These are phyloP conservation scores for Microstegium vimineum DNA, from an alignment of 176 grass and related monocot genomes.

Conservation along the genomic window DNA sequence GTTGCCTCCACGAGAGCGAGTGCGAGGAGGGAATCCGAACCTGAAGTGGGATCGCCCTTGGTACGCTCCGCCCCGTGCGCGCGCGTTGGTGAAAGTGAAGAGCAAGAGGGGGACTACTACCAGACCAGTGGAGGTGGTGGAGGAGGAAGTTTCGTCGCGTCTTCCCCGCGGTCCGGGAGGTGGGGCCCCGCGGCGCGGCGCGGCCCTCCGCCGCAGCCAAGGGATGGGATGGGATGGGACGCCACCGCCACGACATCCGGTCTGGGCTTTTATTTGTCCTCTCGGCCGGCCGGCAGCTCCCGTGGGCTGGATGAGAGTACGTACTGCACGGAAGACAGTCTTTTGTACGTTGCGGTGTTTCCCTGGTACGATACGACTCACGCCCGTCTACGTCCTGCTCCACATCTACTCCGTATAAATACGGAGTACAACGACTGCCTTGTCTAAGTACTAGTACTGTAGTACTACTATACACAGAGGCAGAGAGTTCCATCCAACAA, in stretches of 20 bases:
- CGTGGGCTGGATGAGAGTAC: neutral
- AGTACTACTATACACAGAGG: no score
- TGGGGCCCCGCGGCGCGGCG: neutral
- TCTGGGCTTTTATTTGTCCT: no score
- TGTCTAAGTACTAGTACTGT: no score
- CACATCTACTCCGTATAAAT: no score
- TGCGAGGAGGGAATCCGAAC: no score
- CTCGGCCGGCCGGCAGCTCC: neutral
- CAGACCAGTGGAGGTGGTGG: neutral
- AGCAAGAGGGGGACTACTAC: no score
- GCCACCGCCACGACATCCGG: neutral
- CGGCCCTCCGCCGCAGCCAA: neutral
- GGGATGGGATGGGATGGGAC: neutral
- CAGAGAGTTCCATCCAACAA: neutral
- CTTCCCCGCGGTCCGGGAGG: neutral
- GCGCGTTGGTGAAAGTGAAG: neutral
- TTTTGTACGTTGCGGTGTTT: no score
- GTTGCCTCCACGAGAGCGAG: neutral
- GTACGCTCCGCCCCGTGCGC: neutral
- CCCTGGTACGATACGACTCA: neutral
- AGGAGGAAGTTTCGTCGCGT: slow-evolving; percentile 6
- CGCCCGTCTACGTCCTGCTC: neutral
- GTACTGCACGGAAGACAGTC: no score
- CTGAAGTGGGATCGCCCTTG: neutral
- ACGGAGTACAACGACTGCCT: no score